phyloP scores from a whole-genome alignment of 2,329 filamentous ascomycete species.

The Cryphonectria radicalis region DNA sequence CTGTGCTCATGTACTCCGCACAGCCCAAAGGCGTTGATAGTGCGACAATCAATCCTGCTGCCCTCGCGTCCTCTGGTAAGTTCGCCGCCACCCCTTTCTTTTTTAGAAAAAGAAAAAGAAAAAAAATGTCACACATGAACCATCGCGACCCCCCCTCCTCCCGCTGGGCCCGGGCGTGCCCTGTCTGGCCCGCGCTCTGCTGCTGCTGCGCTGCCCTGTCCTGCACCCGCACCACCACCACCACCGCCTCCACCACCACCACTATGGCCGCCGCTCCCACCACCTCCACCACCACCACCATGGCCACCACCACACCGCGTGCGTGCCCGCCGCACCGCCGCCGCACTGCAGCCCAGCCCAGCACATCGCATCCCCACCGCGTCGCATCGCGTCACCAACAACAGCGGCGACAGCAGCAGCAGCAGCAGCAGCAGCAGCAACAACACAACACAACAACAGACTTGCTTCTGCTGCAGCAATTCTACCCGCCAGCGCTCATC shows the following conservation, averaged over 20 bases:
- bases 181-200: constrained; percentile 17
- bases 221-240: constrained; percentile 22
- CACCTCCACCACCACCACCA: constrained; percentile 10
- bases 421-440: too few species aligned
- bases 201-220: constrained; percentile 16
- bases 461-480: constrained; percentile 3
- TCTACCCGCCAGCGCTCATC: not conserved
- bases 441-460: not conserved
- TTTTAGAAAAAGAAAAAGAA: too few species aligned
- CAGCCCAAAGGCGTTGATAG: constrained; percentile 77
- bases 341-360: constrained; percentile 14
- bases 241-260: not conserved
- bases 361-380: constrained; percentile 21
- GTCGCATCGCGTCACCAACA: constrained; percentile 10
- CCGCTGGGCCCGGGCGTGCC: constrained; percentile 28
- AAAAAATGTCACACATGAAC: constrained; percentile 29
- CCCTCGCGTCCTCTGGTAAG: constrained; percentile 79
- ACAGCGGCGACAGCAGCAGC: too few species aligned
- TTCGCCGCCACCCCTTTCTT: constrained; percentile 33
- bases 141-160: constrained; percentile 29
- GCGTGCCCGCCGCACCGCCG: constrained; percentile 5
- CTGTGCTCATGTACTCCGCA: constrained; percentile 59
- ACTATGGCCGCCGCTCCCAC: constrained; percentile 9
- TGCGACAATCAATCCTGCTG: constrained; percentile 90
- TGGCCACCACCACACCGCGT: not conserved